These are phyloP conservation scores for Rhinocladiella mackenziei DNA, from an alignment of 2,329 filamentous ascomycete genomes.

Conservation along the genomic window DNA sequence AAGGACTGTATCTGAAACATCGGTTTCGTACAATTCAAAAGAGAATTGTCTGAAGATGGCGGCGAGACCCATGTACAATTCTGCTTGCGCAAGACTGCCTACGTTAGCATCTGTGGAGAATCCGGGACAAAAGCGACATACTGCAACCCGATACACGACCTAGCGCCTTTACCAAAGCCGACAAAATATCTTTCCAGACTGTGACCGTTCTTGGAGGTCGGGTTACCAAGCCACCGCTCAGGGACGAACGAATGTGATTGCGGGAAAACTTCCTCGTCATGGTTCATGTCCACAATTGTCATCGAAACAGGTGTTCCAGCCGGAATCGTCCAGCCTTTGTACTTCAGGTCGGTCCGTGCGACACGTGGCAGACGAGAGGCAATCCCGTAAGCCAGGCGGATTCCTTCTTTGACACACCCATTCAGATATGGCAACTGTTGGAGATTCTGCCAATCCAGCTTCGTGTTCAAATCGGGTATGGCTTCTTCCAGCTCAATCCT, in stretches of 20 bases:
- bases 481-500: slow-evolving; percentile 24
- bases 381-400: slow-evolving; percentile 39
- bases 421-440: slow-evolving; percentile 44
- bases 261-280: slow-evolving; percentile 35
- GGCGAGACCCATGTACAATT: slow-evolving; percentile 35
- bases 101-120: not conserved
- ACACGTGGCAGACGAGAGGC: slow-evolving; percentile 14
- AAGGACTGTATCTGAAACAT: slow-evolving; percentile 31
- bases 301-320: slow-evolving; percentile 36
- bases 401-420: slow-evolving; percentile 38
- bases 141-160: slow-evolving; percentile 48
- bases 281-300: slow-evolving; percentile 36
- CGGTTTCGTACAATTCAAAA: slow-evolving; percentile 35
- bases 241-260: slow-evolving; percentile 30
- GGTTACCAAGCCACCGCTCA: slow-evolving; percentile 32
- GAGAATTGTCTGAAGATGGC: slow-evolving; percentile 33
- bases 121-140: slow-evolving; percentile 6
- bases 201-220: slow-evolving; percentile 6
- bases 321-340: slow-evolving; percentile 32
- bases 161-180: slow-evolving; percentile 20
- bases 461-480: slow-evolving; percentile 1
- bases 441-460: slow-evolving; percentile 31
- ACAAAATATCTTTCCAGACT: slow-evolving; percentile 15
- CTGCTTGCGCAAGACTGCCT: slow-evolving; percentile 35
- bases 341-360: slow-evolving; percentile 20